Evolutionary conservation across 73 alveolate genomes (phyloP).

Genomic region (Tetrahymena malaccensis): DNA sequence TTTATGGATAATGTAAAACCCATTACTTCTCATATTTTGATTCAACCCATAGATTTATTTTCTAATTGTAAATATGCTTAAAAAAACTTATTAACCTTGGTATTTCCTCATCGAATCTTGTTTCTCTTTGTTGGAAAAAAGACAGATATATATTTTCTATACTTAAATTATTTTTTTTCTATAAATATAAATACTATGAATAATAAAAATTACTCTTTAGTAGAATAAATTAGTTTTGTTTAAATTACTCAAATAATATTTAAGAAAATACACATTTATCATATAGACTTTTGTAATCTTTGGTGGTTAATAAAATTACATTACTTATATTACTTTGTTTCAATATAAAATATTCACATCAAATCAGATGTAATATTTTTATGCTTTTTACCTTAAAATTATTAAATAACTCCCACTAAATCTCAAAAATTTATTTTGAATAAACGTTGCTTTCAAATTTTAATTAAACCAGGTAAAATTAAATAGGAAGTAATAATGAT

Average conservation of each 20-base stretch:
- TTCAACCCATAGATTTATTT: background rate
- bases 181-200: background rate
- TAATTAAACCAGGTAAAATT: background rate
- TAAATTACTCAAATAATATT: background rate
- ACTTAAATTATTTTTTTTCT: background rate
- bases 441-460: background rate
- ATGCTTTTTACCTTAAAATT: background rate
- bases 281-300: background rate
- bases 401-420: background rate
- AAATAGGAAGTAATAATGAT: no score
- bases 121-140: background rate
- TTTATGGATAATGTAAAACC: background rate
- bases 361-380: background rate
- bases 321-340: background rate
- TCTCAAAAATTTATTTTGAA: background rate
- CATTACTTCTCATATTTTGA: background rate
- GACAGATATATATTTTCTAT: background rate
- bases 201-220: background rate
- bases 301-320: background rate
- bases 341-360: no score
- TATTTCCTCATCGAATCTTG: background rate
- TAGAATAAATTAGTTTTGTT: background rate
- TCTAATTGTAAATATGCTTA: background rate
- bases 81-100: background rate
- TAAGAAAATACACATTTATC: no score